A percentile compares a stretch with the other conserved stretches of the same genome.
Evolutionary conservation across 1,284 basidiomycete genomes (phyloP).

Genomic region (Porogramme epimiltina): DNA sequence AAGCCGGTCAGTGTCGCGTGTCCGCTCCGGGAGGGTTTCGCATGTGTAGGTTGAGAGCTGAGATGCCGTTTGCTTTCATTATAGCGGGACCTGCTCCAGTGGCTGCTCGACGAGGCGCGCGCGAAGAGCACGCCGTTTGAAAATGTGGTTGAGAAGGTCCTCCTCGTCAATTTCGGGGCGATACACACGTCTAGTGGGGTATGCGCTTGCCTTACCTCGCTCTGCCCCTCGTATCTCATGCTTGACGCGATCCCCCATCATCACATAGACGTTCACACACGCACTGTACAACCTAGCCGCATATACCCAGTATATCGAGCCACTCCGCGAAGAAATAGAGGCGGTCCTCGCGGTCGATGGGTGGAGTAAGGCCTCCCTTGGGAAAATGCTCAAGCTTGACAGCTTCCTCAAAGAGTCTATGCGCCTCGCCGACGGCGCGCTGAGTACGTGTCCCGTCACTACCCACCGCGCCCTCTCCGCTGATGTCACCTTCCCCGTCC

Average conservation of each 20-base stretch:
- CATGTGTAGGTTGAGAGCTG: too few relatives aligned
- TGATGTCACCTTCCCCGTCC: not conserved
- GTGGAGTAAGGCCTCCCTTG: constrained; percentile 24
- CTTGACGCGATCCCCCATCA: not conserved
- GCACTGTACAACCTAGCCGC: constrained; percentile 27
- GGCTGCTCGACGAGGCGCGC: constrained; percentile 27
- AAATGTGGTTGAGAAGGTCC: constrained; percentile 21
- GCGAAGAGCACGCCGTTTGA: constrained; percentile 16
- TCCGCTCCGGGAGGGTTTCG: not conserved
- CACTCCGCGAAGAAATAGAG: constrained; percentile 27
- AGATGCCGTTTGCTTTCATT: too few relatives aligned
- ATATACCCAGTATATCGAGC: constrained; percentile 21
- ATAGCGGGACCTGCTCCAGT: constrained; percentile 24
- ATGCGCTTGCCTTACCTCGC: not conserved
- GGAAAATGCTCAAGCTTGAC: constrained; percentile 28
- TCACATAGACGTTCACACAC: constrained; percentile 26
- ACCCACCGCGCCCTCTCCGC: not conserved
- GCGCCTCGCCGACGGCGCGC: constrained; percentile 17
- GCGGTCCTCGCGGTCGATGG: constrained; percentile 17
- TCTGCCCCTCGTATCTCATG: not conserved
- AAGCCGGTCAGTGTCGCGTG: constrained; percentile 34
- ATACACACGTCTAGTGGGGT: constrained; percentile 27
- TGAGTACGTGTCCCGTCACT: constrained; percentile 11
- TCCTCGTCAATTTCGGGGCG: constrained; percentile 26
- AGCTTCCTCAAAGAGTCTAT: constrained; percentile 30